A percentile compares a stretch with the other conserved stretches of the same genome.
phyloP scores from a whole-genome alignment of 805 yeast species.

The Wickerhamomyces mucosus region DNA sequence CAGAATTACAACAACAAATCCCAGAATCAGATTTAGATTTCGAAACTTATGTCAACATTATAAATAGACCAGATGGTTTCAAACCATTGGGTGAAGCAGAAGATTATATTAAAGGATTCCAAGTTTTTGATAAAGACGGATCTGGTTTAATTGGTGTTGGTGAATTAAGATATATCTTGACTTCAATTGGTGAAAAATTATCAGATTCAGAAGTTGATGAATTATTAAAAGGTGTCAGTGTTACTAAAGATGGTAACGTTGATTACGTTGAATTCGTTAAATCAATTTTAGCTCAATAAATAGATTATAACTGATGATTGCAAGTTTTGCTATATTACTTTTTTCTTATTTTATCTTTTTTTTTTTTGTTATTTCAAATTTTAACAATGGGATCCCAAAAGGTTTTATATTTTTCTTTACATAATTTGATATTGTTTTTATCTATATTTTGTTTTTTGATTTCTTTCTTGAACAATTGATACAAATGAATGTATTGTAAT shows the following conservation, averaged over 20 bases:
- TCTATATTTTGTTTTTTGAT: too few species aligned
- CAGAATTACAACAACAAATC: constrained; percentile 38
- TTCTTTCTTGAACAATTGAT: too few species aligned
- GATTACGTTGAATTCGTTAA: constrained; percentile 94
- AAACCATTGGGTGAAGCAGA: constrained; percentile 76
- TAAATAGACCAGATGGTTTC: constrained; percentile 83
- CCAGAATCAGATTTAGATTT: constrained; percentile 44
- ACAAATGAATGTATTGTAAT: too few species aligned
- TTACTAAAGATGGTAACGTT: constrained; percentile 88
- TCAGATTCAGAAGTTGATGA: constrained; percentile 91
- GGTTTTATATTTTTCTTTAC: too few species aligned
- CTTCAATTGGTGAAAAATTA: constrained; percentile 92
- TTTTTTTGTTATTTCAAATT: neutral
- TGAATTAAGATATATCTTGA: constrained; percentile 87
- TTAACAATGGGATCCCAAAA: too few species aligned
- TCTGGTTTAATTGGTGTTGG: constrained; percentile 97
- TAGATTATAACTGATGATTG: neutral
- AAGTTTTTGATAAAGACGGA: constrained; percentile 92
- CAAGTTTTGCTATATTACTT: too few species aligned
- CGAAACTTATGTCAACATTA: constrained; percentile 65
- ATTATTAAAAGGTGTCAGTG: constrained; percentile 87
- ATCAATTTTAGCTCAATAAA: constrained; percentile 79
- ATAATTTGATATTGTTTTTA: too few species aligned
- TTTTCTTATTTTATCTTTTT: constrained; percentile 1
- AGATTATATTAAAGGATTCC: constrained; percentile 92